Evolutionary conservation across 352 stramenopile genomes (phyloP).

Genomic region (Phytophthora chlamydospora): DNA sequence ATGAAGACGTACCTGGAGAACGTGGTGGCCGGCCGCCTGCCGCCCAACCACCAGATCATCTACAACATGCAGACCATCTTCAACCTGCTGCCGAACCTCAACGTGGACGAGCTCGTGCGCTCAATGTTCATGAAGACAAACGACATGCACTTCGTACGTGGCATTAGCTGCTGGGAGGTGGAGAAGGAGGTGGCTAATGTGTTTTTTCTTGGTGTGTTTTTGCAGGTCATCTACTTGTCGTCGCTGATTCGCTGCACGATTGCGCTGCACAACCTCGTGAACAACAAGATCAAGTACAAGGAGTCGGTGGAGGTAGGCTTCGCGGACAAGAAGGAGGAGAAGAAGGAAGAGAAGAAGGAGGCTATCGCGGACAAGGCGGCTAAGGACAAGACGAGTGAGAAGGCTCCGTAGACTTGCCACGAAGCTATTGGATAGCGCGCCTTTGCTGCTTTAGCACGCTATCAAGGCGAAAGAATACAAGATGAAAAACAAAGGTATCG

Average conservation of each 20-base stretch:
- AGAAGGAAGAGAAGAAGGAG: slow-evolving; percentile 48
- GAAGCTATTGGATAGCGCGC: slow-evolving; percentile 18
- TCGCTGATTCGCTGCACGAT: slow-evolving; percentile 98
- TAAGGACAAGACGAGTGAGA: slow-evolving; percentile 55
- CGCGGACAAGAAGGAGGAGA: slow-evolving; percentile 74
- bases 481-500: too few species aligned
- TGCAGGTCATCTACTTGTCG: slow-evolving; percentile 96
- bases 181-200: not conserved
- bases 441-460: not conserved
- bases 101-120: slow-evolving; percentile 96
- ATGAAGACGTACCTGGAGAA: slow-evolving; percentile 98
- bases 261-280: slow-evolving; percentile 98
- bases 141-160: slow-evolving; percentile 98
- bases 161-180: not conserved
- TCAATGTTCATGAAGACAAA: slow-evolving; percentile 99
- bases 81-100: slow-evolving; percentile 99
- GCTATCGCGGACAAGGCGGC: slow-evolving; percentile 30
- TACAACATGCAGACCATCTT: slow-evolving; percentile 99
- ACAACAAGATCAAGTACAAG: slow-evolving; percentile 99
- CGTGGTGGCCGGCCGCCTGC: slow-evolving; percentile 80
- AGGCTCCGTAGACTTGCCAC: slow-evolving; percentile 49
- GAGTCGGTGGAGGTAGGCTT: slow-evolving; percentile 82
- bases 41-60: slow-evolving; percentile 94
- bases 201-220: slow-evolving; percentile 12
- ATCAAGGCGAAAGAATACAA: not conserved